Evolutionary conservation across 106 monocot genomes (phyloP).

Genomic region (Apostasia ramifera): DNA sequence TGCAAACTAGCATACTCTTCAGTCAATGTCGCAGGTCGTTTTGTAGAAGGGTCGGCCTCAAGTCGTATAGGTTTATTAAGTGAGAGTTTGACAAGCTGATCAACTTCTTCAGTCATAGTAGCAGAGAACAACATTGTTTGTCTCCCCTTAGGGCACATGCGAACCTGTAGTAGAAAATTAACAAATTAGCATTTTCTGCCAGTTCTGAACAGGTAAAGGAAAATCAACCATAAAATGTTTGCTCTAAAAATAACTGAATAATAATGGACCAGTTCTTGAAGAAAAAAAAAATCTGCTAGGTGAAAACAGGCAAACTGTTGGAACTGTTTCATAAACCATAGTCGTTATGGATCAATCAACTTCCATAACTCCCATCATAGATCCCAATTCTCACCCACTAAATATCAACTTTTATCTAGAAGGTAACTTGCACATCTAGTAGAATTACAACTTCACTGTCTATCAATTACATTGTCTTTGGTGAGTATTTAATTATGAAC

Average conservation of each 20-base stretch:
- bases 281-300: no score
- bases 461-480: no score
- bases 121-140: conserved; percentile 99
- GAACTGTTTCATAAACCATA: no score
- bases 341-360: no score
- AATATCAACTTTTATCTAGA: no score
- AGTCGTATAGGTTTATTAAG: conserved; percentile 82
- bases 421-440: no score
- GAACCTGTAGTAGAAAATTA: conserved; percentile 39
- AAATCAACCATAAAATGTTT: conserved; percentile 6
- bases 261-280: neutral
- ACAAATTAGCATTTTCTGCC: conserved; percentile 2
- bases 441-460: no score
- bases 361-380: no score
- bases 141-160: conserved; percentile 76
- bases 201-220: neutral
- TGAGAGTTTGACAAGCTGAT: conserved; percentile 80
- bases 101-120: conserved; percentile 99
- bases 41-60: conserved; percentile 88
- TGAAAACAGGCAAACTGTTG: no score
- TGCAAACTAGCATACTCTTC: conserved; percentile 55
- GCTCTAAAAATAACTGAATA: neutral
- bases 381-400: no score
- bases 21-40: conserved; percentile 79
- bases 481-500: no score